Evolutionary conservation across 2,329 filamentous ascomycete genomes (phyloP).

Genomic region (Cadophora luteo-olivacea): DNA sequence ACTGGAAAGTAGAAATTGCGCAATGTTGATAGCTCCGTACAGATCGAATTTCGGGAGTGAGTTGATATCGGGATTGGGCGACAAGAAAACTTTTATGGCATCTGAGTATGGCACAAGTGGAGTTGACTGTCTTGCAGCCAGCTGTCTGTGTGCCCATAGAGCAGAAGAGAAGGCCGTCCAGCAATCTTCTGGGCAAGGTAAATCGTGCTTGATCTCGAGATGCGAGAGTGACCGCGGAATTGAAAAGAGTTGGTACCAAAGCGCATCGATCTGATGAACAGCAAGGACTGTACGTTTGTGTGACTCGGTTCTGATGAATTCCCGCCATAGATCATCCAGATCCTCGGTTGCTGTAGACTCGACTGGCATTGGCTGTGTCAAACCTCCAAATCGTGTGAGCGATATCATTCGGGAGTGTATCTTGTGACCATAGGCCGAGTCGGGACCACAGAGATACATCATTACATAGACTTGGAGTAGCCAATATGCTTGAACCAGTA

Average conservation of each 20-base stretch:
- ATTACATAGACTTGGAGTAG: constrained; percentile 52
- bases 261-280: constrained; percentile 51
- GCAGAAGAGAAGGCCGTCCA: constrained; percentile 49
- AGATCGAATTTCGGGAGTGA: constrained; percentile 48
- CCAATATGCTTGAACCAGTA: constrained; percentile 48
- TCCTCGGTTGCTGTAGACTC: constrained; percentile 41
- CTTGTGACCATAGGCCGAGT: constrained; percentile 47
- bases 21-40: constrained; percentile 51
- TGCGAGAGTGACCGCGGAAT: constrained; percentile 48
- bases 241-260: constrained; percentile 53
- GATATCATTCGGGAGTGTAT: constrained; percentile 51
- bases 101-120: constrained; percentile 45
- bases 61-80: constrained; percentile 40
- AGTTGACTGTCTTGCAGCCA: constrained; percentile 35
- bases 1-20: constrained; percentile 50
- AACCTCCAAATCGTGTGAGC: constrained; percentile 45
- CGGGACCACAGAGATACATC: constrained; percentile 50
- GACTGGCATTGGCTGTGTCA: constrained; percentile 45
- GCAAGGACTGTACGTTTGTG: constrained; percentile 52
- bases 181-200: constrained; percentile 48
- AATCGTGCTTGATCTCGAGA: constrained; percentile 52
- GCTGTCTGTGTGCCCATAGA: constrained; percentile 46
- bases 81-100: constrained; percentile 48
- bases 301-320: constrained; percentile 48
- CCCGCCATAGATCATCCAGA: constrained; percentile 49